A percentile compares a stretch with the other conserved stretches of the same genome.
phyloP scores from a whole-genome alignment of 75 land plant genomes.

The Selaginella moellendorffii region DNA sequence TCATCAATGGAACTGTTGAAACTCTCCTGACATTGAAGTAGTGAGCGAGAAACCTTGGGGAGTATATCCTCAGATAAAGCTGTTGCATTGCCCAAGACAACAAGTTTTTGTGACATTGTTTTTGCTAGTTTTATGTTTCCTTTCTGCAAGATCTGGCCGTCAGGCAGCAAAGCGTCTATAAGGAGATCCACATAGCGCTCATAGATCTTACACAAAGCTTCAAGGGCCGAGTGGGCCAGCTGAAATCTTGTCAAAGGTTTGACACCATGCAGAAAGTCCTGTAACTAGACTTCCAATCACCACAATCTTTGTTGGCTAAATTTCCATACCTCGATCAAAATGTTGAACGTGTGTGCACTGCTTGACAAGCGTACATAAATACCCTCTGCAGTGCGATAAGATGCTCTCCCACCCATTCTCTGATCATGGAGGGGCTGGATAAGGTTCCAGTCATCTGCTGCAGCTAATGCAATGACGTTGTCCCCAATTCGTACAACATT shows the following conservation, averaged over 20 bases:
- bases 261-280: neutral
- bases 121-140: neutral
- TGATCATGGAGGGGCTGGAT: conserved; percentile 23
- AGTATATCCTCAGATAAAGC: neutral
- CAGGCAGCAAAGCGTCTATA: neutral
- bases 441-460: conserved; percentile 32
- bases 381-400: neutral
- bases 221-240: neutral
- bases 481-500: conserved; percentile 45
- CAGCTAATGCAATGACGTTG: conserved; percentile 25
- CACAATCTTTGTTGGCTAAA: neutral
- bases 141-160: neutral
- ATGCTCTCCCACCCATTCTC: conserved; percentile 23
- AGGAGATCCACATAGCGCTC: neutral
- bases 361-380: conserved; percentile 18
- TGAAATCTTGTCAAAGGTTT: neutral
- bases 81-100: neutral
- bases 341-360: conserved; percentile 45
- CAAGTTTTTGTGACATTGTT: neutral
- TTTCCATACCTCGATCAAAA: conserved; percentile 29
- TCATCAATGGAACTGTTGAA: neutral
- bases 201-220: neutral
- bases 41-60: neutral
- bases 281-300: neutral
- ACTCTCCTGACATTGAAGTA: neutral